These are phyloP conservation scores for Cryptococcus deneoformans DNA, from an alignment of 1,284 basidiomycete species.

Conservation along the genomic window DNA sequence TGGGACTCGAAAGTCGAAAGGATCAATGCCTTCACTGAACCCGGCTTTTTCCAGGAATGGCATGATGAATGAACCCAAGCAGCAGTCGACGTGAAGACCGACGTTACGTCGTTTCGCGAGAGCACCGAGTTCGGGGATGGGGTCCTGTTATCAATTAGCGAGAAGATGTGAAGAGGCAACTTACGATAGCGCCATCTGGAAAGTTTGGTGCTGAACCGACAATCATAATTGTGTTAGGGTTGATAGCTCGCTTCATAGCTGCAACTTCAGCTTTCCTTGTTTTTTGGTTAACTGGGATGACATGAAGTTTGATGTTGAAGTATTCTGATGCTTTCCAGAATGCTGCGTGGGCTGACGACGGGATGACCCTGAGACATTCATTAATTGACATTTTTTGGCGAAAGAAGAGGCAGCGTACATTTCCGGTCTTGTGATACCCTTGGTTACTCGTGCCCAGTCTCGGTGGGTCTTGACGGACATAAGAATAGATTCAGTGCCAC, in stretches of 20 bases:
- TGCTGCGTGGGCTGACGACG: conserved; percentile 85
- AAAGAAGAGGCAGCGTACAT: conserved; percentile 59
- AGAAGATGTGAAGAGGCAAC: conserved; percentile 8
- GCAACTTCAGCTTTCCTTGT: conserved; percentile 80
- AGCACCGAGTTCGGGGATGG: conserved; percentile 74
- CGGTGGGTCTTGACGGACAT: conserved; percentile 87
- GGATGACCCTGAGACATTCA: conserved; percentile 63
- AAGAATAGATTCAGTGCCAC: conserved; percentile 90
- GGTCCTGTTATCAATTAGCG: conserved; percentile 56
- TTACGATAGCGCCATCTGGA: conserved; percentile 73
- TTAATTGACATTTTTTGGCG: background rate
- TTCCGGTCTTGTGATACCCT: conserved; percentile 88
- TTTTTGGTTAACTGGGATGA: conserved; percentile 75
- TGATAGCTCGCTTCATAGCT: conserved; percentile 74
- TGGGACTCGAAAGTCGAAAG: conserved; percentile 82
- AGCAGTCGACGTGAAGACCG: conserved; percentile 91
- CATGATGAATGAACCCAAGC: conserved; percentile 87
- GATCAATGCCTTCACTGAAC: conserved; percentile 36
- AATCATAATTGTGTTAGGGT: conserved; percentile 58
- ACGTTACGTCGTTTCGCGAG: conserved; percentile 75
- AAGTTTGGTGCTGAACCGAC: conserved; percentile 91
- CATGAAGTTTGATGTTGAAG: conserved; percentile 87
- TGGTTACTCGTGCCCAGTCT: conserved; percentile 82
- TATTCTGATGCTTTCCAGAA: conserved; percentile 93
- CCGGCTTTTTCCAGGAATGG: conserved; percentile 72